Base-by-base conservation (phyloP, 192 early-diverging fungal genomes). In the Rhizoclosmatium sp. region DNA sequence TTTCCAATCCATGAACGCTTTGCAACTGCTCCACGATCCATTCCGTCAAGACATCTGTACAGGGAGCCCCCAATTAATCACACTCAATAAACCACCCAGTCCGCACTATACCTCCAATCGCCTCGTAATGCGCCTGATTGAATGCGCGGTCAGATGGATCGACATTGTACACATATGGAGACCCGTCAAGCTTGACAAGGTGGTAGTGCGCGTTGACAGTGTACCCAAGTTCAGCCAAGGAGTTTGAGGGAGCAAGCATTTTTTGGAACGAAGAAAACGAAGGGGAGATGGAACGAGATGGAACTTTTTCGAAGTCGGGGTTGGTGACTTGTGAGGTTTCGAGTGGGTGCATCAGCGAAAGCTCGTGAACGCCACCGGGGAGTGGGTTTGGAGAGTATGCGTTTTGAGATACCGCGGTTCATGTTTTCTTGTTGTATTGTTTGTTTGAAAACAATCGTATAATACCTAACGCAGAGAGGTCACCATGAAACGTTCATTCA, bases 81-180 rank as follows among this genome's bases (percentile, higher is more conserved):
- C 23, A 41, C 9, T 10, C 1, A 7, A 41, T 2, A 3, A 41
- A 41, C 14, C 1, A n/a, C 9, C 61, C 61, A 64, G 21, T 42
- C 14, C 39, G 39, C 62, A 39, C n/a, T 42, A 14, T 47, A 71
- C 64, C 76, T 16, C 76, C 76, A 68, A 78, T 41, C 7, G 40
- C 49, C 41, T 78, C 76, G 44, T 78, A 78, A 44, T 78, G 62
- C 4, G 46, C 7, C 49, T 78, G 76, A 42, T 78, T 68, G 45
- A 68, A 47, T 10, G n/a, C 14, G 1, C 16, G 40, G 44, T 75
- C 31, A 41, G n/a, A 44, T 41, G 9, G 16, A 9, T 65, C 21
- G 14, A 75, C 73, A 48, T 14, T 47, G 76, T 69, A 78, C n/a
- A 69, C 76, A 56, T 56, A 78, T 46, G 76, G 65, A 19, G 9